phyloP scores from a whole-genome alignment of 2,329 filamentous ascomycete genomes.

The Ophiostoma tasmaniense region DNA sequence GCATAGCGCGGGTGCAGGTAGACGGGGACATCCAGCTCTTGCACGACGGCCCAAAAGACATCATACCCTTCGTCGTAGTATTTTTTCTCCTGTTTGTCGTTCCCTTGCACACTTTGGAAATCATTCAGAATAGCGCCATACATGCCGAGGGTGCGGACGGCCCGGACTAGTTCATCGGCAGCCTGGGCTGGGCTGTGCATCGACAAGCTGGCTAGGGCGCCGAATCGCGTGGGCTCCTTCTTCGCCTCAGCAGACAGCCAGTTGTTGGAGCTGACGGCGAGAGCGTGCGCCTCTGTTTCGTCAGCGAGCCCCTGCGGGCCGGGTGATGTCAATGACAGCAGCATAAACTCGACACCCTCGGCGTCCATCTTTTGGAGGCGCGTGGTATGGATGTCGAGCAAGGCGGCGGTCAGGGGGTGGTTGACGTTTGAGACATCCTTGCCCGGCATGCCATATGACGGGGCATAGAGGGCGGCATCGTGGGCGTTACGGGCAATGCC shows the following conservation, averaged over 20 bases:
- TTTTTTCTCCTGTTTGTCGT: background rate
- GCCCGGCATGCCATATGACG: conserved; percentile 16
- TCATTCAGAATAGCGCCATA: conserved; percentile 30
- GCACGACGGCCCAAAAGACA: conserved; percentile 27
- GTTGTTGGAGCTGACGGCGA: conserved; percentile 28
- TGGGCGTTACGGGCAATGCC: conserved; percentile 26
- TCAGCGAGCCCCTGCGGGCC: conserved; percentile 28
- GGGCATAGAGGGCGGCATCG: conserved; percentile 26
- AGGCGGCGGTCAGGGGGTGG: conserved; percentile 24
- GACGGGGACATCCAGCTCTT: conserved; percentile 29
- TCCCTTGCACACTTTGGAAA: conserved; percentile 24
- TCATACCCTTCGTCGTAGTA: conserved; percentile 29
- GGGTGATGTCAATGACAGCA: conserved; percentile 29
- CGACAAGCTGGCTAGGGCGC: conserved; percentile 27
- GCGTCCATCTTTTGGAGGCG: conserved; percentile 29
- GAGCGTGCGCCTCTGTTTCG: conserved; percentile 21
- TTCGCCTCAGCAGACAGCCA: conserved; percentile 27
- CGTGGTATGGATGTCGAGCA: conserved; percentile 27
- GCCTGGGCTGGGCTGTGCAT: conserved; percentile 29
- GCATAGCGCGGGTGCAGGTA: conserved; percentile 31
- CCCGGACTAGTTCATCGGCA: conserved; percentile 26
- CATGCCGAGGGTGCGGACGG: conserved; percentile 28
- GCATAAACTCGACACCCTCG: conserved; percentile 31
- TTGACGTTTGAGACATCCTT: conserved; percentile 17
- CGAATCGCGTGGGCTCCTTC: conserved; percentile 26